Evolutionary conservation across 2,329 filamentous ascomycete species (phyloP), one percentile per base, ranked within the genome.

Genomic region (Macrophomina pseudophaseolina): DNA sequence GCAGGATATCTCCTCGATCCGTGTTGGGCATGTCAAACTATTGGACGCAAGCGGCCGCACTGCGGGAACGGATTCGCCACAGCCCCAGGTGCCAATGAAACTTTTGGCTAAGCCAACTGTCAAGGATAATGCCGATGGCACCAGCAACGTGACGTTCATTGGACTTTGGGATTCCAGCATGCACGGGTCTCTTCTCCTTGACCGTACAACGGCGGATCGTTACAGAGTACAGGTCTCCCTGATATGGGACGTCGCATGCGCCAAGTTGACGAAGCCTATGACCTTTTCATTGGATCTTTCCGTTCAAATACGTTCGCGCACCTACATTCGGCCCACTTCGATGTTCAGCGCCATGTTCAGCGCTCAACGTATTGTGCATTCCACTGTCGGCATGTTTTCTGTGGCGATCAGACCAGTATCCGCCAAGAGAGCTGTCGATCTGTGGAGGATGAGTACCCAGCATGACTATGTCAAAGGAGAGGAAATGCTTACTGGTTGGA

Each of bases 391-490:
- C 52, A 92, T 97, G 67, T 99, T 97, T 79, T 93, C 92, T 1
- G 82, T 98, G 59, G 89, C 89, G 5, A 90, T 98, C 78, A 90
- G 93, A 35, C 95, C 95, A 0, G 90, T 92, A 7, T 93, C 93
- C 2, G 93, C 97, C 60, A 97, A 97, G 79, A 88, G 92, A 54
- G 92, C 93, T 0, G 93, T 93, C 3, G 95, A 99, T 76, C 84
- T 99, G 12, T 99, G 95, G 95, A 88, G 95, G 65, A 93, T 98
- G 88, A 96, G 93, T 77, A 98, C 94, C 16, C 90, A 92, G 68
- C 91, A 97, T 73, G 93, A 97, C 76, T 98, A 97, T 75, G 92
- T 99, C 72, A 97, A 97, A 78, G 95, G 95, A 65, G 94, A 99
- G 79, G 95, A 99, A 78, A 86, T 90, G 58, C 83, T 99, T 46